Evolutionary conservation across 352 stramenopile genomes (phyloP), one percentile per base, ranked within the genome.

Genomic region (Thalassiosira ordinaria): DNA sequence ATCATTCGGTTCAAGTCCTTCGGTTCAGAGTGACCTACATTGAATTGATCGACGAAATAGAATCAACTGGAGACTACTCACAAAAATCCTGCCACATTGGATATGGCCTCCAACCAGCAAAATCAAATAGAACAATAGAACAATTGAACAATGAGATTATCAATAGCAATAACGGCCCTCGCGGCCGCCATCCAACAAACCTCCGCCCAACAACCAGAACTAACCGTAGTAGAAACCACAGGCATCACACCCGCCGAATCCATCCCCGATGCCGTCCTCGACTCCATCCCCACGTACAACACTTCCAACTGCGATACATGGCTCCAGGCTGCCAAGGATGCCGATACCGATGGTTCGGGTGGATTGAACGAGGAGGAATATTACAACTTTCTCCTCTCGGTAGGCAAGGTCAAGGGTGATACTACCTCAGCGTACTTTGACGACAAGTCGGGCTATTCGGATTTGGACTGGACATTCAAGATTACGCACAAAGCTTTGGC

Each of bases 311-410:
- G 57, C 35, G 35, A 66, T 31, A n/a, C 0, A 29, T 66, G 57
- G 57, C 33, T 66, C 20, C 20, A 5, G 0, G 18, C 3, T 8
- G 57, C 18, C 33, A 31, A 33, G 20, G 18, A 35, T 2, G 18
- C 31, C 57, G 57, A 66, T 51, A 11, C 20, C 57, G 57, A 66
- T 18, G 57, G 16, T n/a, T 55, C 57, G 18, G 57, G 57, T 3
- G 57, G 57, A 37, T 2, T 66, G 5, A 39, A 18, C 18, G 7
- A 18, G 20, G 37, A 37, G 7, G 57, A 66, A 55, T 66, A 66
- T n/a, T 55, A 55, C 33, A 20, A 29, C 56, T 52, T 55, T 2
- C 49, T 57, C 31, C 2, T 9, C 13, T 22, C 14, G 13, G 8
- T 47, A 4, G 39, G n/a, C n/a, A 47, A 47, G 39, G 18, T 20